phyloP scores from a whole-genome alignment of 768 basidiomycete genomes.

The Russula virescens region DNA sequence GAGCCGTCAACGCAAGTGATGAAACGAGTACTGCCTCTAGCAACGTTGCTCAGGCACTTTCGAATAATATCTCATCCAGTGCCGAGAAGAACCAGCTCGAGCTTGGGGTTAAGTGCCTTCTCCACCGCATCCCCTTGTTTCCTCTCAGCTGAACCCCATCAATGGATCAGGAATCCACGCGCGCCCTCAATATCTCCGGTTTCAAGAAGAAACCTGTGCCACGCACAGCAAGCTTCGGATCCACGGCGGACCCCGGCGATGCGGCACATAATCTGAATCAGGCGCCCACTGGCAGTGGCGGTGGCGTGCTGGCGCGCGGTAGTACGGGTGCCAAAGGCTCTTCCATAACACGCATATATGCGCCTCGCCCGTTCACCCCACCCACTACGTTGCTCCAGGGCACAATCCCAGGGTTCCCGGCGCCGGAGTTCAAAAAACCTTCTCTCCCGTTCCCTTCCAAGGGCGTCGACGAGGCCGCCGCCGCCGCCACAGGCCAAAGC shows the following conservation, averaged over 20 bases:
- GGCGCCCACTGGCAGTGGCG: background rate
- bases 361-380: constrained; percentile 15
- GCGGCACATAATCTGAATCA: background rate
- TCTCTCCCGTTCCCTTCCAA: constrained; percentile 9
- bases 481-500: background rate
- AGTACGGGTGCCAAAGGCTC: background rate
- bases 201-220: constrained; percentile 8
- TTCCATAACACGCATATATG: constrained; percentile 17
- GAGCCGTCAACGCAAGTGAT: constrained; percentile 2
- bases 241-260: background rate
- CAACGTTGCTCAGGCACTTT: background rate
- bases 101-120: background rate
- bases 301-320: background rate
- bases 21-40: background rate
- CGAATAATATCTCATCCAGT: background rate
- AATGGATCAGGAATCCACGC: background rate
- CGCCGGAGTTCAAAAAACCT: constrained; percentile 14
- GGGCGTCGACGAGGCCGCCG: background rate
- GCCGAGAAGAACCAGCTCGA: background rate
- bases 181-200: constrained; percentile 12
- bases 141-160: background rate
- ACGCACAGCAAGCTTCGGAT: background rate
- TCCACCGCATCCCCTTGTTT: background rate
- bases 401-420: background rate
- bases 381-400: background rate